phyloP scores from a whole-genome alignment of 495 filamentous ascomycete genomes.

The Xylaria longipes region DNA sequence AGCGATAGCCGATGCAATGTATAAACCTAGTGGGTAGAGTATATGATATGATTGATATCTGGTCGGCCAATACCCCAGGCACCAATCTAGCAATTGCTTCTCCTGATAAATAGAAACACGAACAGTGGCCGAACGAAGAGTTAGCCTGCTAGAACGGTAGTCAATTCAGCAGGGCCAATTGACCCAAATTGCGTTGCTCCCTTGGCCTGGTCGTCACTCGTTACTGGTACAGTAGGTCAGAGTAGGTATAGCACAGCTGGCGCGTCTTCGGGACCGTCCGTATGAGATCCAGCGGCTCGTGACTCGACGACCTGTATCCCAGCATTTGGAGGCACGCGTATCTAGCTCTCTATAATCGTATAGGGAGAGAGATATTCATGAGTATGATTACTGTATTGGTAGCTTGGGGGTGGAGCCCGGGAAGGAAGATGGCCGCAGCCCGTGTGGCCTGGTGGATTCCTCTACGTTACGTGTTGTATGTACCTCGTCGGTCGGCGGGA shows the following conservation, averaged over 20 bases:
- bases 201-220: neutral
- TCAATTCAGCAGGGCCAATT: neutral
- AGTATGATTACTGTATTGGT: conserved; percentile 27
- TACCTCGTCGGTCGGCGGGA: conserved; percentile 12
- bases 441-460: conserved; percentile 25
- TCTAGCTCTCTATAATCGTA: conserved; percentile 10
- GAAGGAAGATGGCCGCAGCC: conserved; percentile 27
- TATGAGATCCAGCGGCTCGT: conserved; percentile 3
- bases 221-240: neutral
- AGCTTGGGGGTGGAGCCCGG: conserved; percentile 24
- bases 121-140: neutral
- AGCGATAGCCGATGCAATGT: neutral
- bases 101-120: neutral
- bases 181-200: neutral
- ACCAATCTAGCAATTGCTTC: neutral
- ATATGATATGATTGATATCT: neutral
- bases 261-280: conserved; percentile 19
- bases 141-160: neutral
- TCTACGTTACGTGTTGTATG: conserved; percentile 1
- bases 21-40: neutral
- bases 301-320: conserved; percentile 1
- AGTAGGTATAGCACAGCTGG: neutral
- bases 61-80: neutral
- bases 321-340: conserved; percentile 10
- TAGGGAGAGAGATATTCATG: conserved; percentile 9